These are phyloP conservation scores for Emericellopsis terricola DNA, from an alignment of 495 filamentous ascomycete genomes.

Conservation along the genomic window DNA sequence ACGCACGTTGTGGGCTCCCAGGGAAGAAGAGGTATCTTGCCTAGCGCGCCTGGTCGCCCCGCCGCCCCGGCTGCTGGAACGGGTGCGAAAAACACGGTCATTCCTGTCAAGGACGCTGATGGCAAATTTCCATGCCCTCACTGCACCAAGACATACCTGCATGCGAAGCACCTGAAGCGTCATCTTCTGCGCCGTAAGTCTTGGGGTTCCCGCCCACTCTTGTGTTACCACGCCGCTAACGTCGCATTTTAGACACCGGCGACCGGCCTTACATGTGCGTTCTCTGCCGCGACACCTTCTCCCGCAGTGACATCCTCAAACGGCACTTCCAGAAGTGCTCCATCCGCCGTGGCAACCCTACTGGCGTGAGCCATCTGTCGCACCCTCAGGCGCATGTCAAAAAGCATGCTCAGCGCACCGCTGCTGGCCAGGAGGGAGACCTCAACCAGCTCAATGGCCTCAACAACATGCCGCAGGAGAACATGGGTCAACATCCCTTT, in stretches of 20 bases:
- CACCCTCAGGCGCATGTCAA: conserved; percentile 79
- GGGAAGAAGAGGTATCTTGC: conserved; percentile 71
- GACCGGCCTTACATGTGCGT: conserved; percentile 95
- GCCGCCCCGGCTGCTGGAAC: conserved; percentile 38
- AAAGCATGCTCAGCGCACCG: conserved; percentile 43
- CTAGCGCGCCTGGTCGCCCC: conserved; percentile 72
- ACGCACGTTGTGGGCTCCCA: conserved; percentile 88
- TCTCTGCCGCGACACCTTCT: conserved; percentile 96
- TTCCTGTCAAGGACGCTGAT: conserved; percentile 83
- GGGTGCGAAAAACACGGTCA: conserved; percentile 58
- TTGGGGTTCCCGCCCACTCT: conserved; percentile 4
- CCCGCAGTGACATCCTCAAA: conserved; percentile 93
- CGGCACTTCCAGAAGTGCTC: conserved; percentile 98
- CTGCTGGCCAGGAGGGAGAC: conserved; percentile 22
- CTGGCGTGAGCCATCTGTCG: conserved; percentile 76
- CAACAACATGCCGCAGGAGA: conserved; percentile 18
- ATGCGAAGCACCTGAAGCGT: conserved; percentile 93
- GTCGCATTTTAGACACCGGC: conserved; percentile 54
- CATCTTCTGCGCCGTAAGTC: conserved; percentile 88
- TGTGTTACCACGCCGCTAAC: conserved; percentile 10
- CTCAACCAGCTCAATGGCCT: conserved; percentile 35
- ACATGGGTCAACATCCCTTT: conserved; percentile 20
- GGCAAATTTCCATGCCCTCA: conserved; percentile 95
- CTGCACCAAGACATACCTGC: conserved; percentile 93
- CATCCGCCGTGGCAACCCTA: conserved; percentile 83